Conservation (phyloP, 1,139 yeast species). For the Schizosaccharomyces versatilis region DNA sequence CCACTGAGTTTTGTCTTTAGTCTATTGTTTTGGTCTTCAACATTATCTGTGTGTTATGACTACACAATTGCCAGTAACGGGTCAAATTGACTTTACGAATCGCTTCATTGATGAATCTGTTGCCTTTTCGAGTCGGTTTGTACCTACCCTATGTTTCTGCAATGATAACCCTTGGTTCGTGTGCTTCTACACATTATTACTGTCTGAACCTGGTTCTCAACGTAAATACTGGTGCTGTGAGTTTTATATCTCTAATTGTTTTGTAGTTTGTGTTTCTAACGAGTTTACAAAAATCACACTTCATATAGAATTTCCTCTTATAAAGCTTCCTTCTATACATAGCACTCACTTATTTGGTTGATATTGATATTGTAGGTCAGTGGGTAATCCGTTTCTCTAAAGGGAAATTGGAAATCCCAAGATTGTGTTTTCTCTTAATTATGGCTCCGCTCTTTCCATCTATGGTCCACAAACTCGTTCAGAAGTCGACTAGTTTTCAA, state of each 20-base stretch:
- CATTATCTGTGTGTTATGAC: constrained; percentile 70
- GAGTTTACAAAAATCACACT: too few species aligned
- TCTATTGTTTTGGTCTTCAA: constrained; percentile 52
- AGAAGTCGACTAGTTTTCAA: too few species aligned
- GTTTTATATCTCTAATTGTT: constrained; percentile 15
- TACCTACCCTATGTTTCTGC: constrained; percentile 53
- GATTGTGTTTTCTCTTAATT: constrained; percentile 36
- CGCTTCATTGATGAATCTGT: constrained; percentile 15
- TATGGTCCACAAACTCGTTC: constrained; percentile 28
- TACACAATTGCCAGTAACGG: constrained; percentile 62
- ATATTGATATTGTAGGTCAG: constrained; percentile 41
- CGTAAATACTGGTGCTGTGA: constrained; percentile 28
- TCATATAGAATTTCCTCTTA: constrained; percentile 11
- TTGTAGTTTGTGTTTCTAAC: too few species aligned
- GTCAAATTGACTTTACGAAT: constrained; percentile 26
- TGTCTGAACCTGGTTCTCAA: constrained; percentile 40
- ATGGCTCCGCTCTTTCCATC: constrained; percentile 29
- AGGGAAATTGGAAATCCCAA: constrained; percentile 38
- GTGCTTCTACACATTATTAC: constrained; percentile 44
- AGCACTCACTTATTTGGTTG: constrained; percentile 24
- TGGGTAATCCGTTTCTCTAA: constrained; percentile 42
- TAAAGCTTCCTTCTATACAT: constrained; percentile 33
- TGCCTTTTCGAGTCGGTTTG: constrained; percentile 63
- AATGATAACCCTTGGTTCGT: constrained; percentile 30
- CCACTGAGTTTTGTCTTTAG: constrained; percentile 44